phyloP scores from a whole-genome alignment of 768 basidiomycete species.

The Russula dissimulans region DNA sequence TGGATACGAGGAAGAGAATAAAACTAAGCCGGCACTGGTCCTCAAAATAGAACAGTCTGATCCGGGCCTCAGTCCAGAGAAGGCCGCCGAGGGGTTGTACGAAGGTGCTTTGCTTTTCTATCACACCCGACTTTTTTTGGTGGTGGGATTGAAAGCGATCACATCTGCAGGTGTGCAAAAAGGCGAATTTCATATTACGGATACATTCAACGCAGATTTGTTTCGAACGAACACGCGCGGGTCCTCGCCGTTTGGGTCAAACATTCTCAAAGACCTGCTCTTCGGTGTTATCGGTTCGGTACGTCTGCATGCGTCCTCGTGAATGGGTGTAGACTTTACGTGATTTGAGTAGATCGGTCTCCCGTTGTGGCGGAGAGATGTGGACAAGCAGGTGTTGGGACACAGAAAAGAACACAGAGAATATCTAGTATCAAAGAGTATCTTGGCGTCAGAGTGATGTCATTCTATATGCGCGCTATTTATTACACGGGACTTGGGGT shows the following conservation, averaged over 20 bases:
- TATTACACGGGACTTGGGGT: neutral
- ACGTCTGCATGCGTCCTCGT: conserved; percentile 16
- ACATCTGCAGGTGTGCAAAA: conserved; percentile 49
- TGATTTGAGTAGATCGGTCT: conserved; percentile 29
- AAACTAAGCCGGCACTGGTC: conserved; percentile 65
- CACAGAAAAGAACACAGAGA: conserved; percentile 31
- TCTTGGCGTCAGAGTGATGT: neutral
- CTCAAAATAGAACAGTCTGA: conserved; percentile 71
- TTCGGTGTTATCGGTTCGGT: conserved; percentile 37
- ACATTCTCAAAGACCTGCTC: conserved; percentile 44
- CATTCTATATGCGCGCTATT: neutral
- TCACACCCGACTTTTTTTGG: neutral
- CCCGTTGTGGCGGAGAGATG: conserved; percentile 32
- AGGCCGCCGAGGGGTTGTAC: conserved; percentile 49
- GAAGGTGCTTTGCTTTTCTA: conserved; percentile 35
- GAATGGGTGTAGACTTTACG: neutral
- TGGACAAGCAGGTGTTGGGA: conserved; percentile 28
- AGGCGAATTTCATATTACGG: conserved; percentile 67
- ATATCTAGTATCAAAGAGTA: conserved; percentile 25
- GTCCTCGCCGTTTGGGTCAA: conserved; percentile 41
- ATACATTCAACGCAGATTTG: conserved; percentile 55
- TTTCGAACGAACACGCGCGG: conserved; percentile 65
- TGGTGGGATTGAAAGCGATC: neutral
- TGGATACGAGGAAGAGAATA: conserved; percentile 68
- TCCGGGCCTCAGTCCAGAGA: conserved; percentile 50